Percentiles rank a stretch among this genome's conserved stretches.
Evolutionary conservation across 441 rosid genomes (phyloP).

Genomic region (Pelargonium fulgidum): DNA sequence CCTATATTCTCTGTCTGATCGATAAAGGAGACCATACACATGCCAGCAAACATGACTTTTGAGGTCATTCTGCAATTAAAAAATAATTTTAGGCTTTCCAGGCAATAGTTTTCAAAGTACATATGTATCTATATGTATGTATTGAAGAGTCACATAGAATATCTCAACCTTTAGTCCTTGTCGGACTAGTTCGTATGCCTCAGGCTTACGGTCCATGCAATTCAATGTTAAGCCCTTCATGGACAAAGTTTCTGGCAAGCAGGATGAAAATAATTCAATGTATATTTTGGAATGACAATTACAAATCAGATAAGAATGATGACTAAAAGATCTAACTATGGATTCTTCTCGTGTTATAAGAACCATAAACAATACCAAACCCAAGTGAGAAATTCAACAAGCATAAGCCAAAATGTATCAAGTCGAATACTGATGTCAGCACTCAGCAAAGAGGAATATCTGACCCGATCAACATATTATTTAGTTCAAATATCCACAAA

Average conservation of each 20-base stretch:
- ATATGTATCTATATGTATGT: neutral
- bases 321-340: neutral
- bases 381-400: neutral
- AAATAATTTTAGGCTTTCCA: neutral
- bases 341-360: neutral
- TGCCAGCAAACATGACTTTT: conserved; percentile 99
- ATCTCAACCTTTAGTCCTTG: conserved; percentile 76
- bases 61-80: conserved; percentile 80
- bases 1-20: conserved; percentile 99
- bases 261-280: conserved; percentile 18
- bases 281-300: conserved; percentile 11
- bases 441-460: conserved; percentile 2
- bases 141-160: conserved; percentile 18
- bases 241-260: conserved; percentile 77
- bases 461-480: neutral
- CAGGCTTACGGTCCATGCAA: conserved; percentile 98
- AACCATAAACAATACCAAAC: neutral
- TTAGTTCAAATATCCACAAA: conserved; percentile 1
- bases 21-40: conserved; percentile 94
- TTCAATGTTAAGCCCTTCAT: conserved; percentile 98
- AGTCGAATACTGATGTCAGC: neutral
- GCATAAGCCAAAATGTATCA: neutral
- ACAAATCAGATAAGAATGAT: neutral
- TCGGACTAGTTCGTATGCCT: conserved; percentile 97
- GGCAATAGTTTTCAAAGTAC: neutral